Evolutionary conservation across 495 filamentous ascomycete species (phyloP).

Genomic region (Penicillium tannophilum): DNA sequence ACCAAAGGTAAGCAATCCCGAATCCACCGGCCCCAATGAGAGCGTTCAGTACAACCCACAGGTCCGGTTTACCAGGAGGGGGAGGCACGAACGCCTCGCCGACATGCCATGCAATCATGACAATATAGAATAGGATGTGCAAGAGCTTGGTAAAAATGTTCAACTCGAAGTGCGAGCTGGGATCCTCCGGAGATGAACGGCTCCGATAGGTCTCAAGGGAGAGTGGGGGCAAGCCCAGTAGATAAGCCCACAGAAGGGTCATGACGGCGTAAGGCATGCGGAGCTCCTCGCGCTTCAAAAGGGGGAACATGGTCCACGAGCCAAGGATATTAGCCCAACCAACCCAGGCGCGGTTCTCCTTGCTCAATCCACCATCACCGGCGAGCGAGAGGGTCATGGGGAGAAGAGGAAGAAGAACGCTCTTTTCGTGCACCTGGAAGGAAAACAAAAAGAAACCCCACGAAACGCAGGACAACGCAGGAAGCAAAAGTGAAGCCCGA

Average conservation of each 20-base stretch:
- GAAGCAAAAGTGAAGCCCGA: slow-evolving; percentile 71
- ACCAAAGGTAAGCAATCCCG: slow-evolving; percentile 87
- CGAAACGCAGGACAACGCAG: slow-evolving; percentile 75
- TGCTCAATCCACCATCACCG: slow-evolving; percentile 71
- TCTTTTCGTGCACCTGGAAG: slow-evolving; percentile 98
- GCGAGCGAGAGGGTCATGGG: slow-evolving; percentile 88
- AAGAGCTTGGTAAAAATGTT: slow-evolving; percentile 62
- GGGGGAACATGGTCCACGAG: slow-evolving; percentile 90
- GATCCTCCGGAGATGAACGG: slow-evolving; percentile 40
- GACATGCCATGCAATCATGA: slow-evolving; percentile 79
- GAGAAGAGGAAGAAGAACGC: slow-evolving; percentile 84
- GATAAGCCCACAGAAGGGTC: slow-evolving; percentile 83
- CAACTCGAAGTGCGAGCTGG: slow-evolving; percentile 40
- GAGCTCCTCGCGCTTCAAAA: slow-evolving; percentile 82
- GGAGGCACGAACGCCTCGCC: slow-evolving; percentile 66
- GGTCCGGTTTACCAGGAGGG: slow-evolving; percentile 77
- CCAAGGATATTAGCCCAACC: slow-evolving; percentile 90
- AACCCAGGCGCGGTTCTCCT: slow-evolving; percentile 81
- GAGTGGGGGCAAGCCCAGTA: slow-evolving; percentile 81
- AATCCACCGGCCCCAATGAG: slow-evolving; percentile 84
- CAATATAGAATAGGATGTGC: slow-evolving; percentile 73
- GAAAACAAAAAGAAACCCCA: slow-evolving; percentile 98
- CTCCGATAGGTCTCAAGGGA: slow-evolving; percentile 65
- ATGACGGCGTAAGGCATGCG: slow-evolving; percentile 82
- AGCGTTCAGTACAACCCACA: slow-evolving; percentile 92